Base-by-base conservation (phyloP, 768 basidiomycete species). In the Collybia nuda region DNA sequence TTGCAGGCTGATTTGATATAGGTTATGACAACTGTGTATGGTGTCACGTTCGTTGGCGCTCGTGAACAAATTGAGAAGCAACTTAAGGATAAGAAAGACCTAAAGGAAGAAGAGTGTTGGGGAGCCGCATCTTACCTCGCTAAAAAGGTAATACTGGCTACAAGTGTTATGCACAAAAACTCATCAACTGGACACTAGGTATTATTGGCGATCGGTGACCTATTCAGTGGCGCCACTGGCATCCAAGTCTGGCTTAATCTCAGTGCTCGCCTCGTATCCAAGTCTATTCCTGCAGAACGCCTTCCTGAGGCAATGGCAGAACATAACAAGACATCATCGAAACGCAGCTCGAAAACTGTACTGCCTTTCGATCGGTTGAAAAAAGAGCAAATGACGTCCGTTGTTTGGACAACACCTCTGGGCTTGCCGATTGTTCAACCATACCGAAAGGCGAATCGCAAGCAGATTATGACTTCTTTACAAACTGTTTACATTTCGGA, bases 1-100 rank as follows among this genome's bases (percentile, higher is more conserved):
- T n/a, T 12, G 3, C 8, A 12, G 15, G 28, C 18, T 21, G 21
- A 29, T 12, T 11, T n/a, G 11, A 37, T 19, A 2, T 55, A 88
- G 86, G 92, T 98, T 56, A 99, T 99, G 97, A 99, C 96, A 0
- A 98, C 96, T 2, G 96, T 98, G 28, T 98, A 98, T 63, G 96
- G 97, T 18, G 95, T 99, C 14, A 99, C 97, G 0, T 95, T 86
- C 69, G 72, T 98, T 47, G 97, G 97, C 29, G 97, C 97, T 18
- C 82, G 93, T 38, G 91, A 92, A 7, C 97, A 98, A 70, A 97
- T 98, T 48, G 90, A 93, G 68, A 88, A 70, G 60, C 94, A 98
- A 71, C 70, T 99, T 35, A 80, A 77, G 57, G 90, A 90, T 48
- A 75, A 86, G 48, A 80, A 82, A 21, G 87, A 89, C 52, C 75